Evolutionary conservation across 2,329 filamentous ascomycete species (phyloP).

Genomic region (Fusarium xyrophilum): DNA sequence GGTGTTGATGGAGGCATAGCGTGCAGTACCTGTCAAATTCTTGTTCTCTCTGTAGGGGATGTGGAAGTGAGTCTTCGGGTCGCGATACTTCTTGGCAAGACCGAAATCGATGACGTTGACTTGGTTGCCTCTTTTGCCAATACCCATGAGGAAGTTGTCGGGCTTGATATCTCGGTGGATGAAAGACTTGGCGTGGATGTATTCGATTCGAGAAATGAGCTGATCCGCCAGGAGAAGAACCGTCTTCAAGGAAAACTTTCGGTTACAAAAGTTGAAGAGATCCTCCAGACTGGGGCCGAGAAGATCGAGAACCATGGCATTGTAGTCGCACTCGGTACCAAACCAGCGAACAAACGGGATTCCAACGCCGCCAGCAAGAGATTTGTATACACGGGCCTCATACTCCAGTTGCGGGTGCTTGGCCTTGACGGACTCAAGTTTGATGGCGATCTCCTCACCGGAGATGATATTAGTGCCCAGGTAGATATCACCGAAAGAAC

Average conservation of each 20-base stretch:
- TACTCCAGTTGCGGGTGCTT: conserved; percentile 99
- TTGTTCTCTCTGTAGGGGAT: conserved; percentile 99
- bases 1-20: conserved; percentile 99
- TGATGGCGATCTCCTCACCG: conserved; percentile 99
- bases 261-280: conserved; percentile 99
- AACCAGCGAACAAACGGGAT: conserved; percentile 99
- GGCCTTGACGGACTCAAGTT: conserved; percentile 98
- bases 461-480: conserved; percentile 99
- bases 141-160: conserved; percentile 99
- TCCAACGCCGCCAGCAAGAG: conserved; percentile 92
- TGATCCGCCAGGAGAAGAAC: conserved; percentile 96
- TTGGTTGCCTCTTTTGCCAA: conserved; percentile 98
- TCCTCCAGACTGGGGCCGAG: conserved; percentile 96
- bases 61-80: conserved; percentile 99
- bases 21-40: conserved; percentile 98
- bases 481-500: conserved; percentile 98
- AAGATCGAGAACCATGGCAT: conserved; percentile 98
- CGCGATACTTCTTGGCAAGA: conserved; percentile 98
- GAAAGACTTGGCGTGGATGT: conserved; percentile 99
- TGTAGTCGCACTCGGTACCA: conserved; percentile 99
- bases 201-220: conserved; percentile 98
- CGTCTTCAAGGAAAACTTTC: conserved; percentile 99
- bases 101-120: conserved; percentile 99
- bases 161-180: conserved; percentile 99
- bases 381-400: conserved; percentile 92